Base-by-base conservation (phyloP, 2,329 filamentous ascomycete species). In the Ophiostoma tasmaniense region DNA sequence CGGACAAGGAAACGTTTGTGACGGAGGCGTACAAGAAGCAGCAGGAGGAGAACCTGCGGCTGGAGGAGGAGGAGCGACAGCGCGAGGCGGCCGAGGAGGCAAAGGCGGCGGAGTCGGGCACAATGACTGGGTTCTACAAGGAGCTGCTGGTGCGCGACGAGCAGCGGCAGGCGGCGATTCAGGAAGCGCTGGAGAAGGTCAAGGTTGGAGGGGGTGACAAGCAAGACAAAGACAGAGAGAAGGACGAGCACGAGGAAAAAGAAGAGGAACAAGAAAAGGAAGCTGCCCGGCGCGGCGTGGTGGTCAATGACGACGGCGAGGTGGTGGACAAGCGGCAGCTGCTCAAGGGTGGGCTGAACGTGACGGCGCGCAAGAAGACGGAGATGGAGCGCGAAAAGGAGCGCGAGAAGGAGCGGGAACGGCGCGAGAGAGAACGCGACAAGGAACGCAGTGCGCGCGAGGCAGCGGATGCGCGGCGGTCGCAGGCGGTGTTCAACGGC, bases 311-410 rank as follows among this genome's bases (percentile, higher is more conserved):
- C 71, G 91, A 95, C 52, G 91, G 91, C 0, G 87, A 93, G 75
- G 88, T 95, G 1, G 89, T 92, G 33, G 91, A 96, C 76, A 94
- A 93, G 81, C 84, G 91, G n/a, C 89, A 95, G 76, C 81, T 95
- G 10, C 84, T 96, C 7, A 84, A 81, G 64, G 89, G 90, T 7
- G 91, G 91, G 33, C 82, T 96, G 67, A 96, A 96, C 74, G 79
- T 95, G 22, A 84, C 84, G 66, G 81, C 84, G 0, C 89, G 86
- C 76, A 88, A 88, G 73, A 87, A 87, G 76, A 74, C 76, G 11
- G 79, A 83, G 69, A 76, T 77, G 28, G 73, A 76, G 69, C 35
- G 37, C 17, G 50, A 66, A 22, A 66, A 62, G 10, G 71, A 72
- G 55, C 65, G 69, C 10, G 42, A 37, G 13, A 59, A 62, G 17